phyloP scores from a whole-genome alignment of 441 rosid species.

The Viola pubescens region DNA sequence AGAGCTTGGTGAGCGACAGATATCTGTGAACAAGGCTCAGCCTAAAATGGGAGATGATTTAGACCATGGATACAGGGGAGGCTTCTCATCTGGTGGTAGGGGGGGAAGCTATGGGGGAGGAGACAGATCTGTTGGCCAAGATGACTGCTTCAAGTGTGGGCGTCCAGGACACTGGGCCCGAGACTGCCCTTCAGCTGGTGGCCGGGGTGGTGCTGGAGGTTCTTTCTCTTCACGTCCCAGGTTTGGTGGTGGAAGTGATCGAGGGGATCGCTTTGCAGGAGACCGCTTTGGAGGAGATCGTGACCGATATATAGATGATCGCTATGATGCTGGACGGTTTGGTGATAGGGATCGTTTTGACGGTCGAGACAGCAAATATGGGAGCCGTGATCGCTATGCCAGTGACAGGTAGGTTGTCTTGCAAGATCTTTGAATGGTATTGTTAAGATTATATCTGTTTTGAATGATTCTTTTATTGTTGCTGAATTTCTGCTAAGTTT shows the following conservation, averaged over 20 bases:
- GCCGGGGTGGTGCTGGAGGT: slow-evolving; percentile 58
- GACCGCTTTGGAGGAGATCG: slow-evolving; percentile 71
- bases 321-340: slow-evolving; percentile 75
- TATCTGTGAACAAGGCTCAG: slow-evolving; percentile 96
- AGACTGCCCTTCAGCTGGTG: slow-evolving; percentile 81
- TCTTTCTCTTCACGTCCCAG: slow-evolving; percentile 66
- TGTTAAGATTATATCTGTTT: not conserved
- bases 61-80: slow-evolving; percentile 73
- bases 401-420: slow-evolving; percentile 52
- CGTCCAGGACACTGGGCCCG: slow-evolving; percentile 95
- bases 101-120: slow-evolving; percentile 59
- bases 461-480: too few species aligned
- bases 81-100: slow-evolving; percentile 59
- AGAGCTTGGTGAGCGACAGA: slow-evolving; percentile 75
- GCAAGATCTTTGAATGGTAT: not conserved
- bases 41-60: slow-evolving; percentile 74
- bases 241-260: slow-evolving; percentile 63
- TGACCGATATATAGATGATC: slow-evolving; percentile 71
- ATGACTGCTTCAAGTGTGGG: slow-evolving; percentile 96
- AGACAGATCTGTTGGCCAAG: slow-evolving; percentile 66
- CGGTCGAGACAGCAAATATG: slow-evolving; percentile 57
- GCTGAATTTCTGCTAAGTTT: too few species aligned
- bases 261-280: slow-evolving; percentile 60
- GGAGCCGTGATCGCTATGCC: slow-evolving; percentile 60
- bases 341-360: slow-evolving; percentile 82